Evolutionary conservation across 345 rosid genomes (phyloP), one percentile per base, ranked within the genome.

Genomic region (Eucalyptus sp.): DNA sequence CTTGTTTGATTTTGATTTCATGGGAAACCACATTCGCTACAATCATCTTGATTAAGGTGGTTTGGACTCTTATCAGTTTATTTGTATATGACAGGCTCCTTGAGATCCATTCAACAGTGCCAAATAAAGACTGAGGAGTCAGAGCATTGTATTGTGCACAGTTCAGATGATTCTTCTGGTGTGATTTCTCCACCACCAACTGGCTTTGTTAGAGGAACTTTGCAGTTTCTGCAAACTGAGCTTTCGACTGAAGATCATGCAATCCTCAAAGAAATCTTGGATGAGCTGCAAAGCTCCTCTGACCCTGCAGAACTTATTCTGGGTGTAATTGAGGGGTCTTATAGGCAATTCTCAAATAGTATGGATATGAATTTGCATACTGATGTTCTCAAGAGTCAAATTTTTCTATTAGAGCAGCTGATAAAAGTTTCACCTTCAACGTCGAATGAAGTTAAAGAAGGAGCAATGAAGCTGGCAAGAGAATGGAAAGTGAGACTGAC

Each of bases 281-380:
- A 8, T 87, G 88, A 91, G 24, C 71, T 93, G 18, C 51, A 87
- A 56, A 52, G 87, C 29, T 93, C 95, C 29, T 41, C 91, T n/a
- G 92, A 94, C 71, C 97, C 97, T 84, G 93, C 93, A 52, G 91
- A 92, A 91, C 92, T 94, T 58, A 93, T 93, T 81, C 86, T 95
- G 52, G 93, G 91, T 90, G 92, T 93, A 88, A 89, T 95, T 87
- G 85, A 92, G 87, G 91, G 92, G 79, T 91, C 91, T 88, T 86
- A 86, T 87, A 89, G 91, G 24, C 86, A 91, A 68, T 87, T 84
- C 66, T 89, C 90, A 87, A 89, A 60, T 88, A 90, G 83, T 13
- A 76, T 86, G 52, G 87, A 44, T 50, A 29, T 31, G 64, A 85
- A 87, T 86, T 90, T 89, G 52, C 90, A 92, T 88, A 87, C 54